Percentiles rank a stretch among this genome's conserved stretches.
phyloP scores from a whole-genome alignment of 2,329 filamentous ascomycete species.

The Onygenales sp. region DNA sequence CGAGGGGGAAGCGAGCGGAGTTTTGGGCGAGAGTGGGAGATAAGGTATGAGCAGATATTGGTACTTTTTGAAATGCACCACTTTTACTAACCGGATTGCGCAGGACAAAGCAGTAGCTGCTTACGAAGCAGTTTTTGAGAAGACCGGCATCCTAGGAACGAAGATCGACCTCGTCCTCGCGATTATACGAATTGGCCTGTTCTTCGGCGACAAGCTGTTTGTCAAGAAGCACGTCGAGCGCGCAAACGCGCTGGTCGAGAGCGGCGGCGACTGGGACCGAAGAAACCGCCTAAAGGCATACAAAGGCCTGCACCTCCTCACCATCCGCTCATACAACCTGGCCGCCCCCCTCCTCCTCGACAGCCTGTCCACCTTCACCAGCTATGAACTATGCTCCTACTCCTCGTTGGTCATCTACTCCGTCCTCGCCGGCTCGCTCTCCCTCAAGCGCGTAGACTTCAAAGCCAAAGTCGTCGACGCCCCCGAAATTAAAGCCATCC shows the following conservation, averaged over 20 bases:
- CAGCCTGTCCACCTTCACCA: slow-evolving; percentile 95
- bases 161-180: slow-evolving; percentile 97
- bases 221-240: slow-evolving; percentile 93
- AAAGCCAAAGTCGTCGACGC: slow-evolving; percentile 98
- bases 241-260: slow-evolving; percentile 81
- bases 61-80: not conserved
- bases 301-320: slow-evolving; percentile 87
- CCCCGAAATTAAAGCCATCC: slow-evolving; percentile 93
- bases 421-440: slow-evolving; percentile 86
- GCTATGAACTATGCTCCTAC: slow-evolving; percentile 96
- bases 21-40: slow-evolving; percentile 94
- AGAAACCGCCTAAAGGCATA: slow-evolving; percentile 98
- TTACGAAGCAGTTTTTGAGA: slow-evolving; percentile 89
- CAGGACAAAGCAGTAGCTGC: slow-evolving; percentile 89
- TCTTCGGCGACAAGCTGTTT: slow-evolving; percentile 86
- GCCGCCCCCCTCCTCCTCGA: slow-evolving; percentile 91
- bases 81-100: slow-evolving; percentile 2
- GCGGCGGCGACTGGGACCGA: slow-evolving; percentile 95
- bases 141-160: slow-evolving; percentile 90
- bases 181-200: slow-evolving; percentile 89
- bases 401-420: slow-evolving; percentile 91
- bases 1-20: slow-evolving; percentile 87
- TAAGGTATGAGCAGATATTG: slow-evolving; percentile 55
- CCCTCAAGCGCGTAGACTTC: slow-evolving; percentile 94
- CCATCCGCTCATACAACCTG: slow-evolving; percentile 78